A percentile compares a stretch with the other conserved stretches of the same genome.
These are phyloP conservation scores for Colletotrichum gigasporum DNA, from an alignment of 2,329 filamentous ascomycete species.

Conservation along the genomic window DNA sequence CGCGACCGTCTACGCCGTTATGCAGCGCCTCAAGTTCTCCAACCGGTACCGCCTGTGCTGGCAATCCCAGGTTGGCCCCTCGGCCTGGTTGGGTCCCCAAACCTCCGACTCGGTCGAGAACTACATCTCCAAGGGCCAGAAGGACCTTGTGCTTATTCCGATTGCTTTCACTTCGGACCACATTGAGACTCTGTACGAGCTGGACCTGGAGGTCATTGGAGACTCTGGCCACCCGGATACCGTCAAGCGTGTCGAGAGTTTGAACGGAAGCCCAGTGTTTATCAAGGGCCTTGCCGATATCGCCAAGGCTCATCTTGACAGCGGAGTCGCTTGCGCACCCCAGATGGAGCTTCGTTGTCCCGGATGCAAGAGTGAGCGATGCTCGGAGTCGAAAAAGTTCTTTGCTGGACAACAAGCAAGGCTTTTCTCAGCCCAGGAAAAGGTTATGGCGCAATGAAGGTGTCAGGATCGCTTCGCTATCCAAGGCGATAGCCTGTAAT, in stretches of 20 bases:
- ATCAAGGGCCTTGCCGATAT: constrained; percentile 90
- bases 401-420: constrained; percentile 55
- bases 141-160: constrained; percentile 88
- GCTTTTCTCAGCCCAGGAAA: constrained; percentile 8
- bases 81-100: constrained; percentile 94
- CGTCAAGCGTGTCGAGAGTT: constrained; percentile 88
- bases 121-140: constrained; percentile 91
- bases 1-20: constrained; percentile 96
- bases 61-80: constrained; percentile 98
- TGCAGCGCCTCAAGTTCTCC: constrained; percentile 85
- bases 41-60: constrained; percentile 95
- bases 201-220: constrained; percentile 94
- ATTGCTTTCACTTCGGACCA: constrained; percentile 99
- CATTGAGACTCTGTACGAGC: constrained; percentile 94
- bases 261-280: constrained; percentile 92
- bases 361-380: constrained; percentile 90
- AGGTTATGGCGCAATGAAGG: constrained; percentile 6
- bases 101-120: constrained; percentile 88
- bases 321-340: constrained; percentile 72
- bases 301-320: constrained; percentile 80
- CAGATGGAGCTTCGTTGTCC: constrained; percentile 95
- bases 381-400: constrained; percentile 79
- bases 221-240: constrained; percentile 81
- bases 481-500: neutral
- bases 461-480: neutral